Conservation (phyloP, 495 filamentous ascomycete genomes). For the Neurospora sp. region DNA sequence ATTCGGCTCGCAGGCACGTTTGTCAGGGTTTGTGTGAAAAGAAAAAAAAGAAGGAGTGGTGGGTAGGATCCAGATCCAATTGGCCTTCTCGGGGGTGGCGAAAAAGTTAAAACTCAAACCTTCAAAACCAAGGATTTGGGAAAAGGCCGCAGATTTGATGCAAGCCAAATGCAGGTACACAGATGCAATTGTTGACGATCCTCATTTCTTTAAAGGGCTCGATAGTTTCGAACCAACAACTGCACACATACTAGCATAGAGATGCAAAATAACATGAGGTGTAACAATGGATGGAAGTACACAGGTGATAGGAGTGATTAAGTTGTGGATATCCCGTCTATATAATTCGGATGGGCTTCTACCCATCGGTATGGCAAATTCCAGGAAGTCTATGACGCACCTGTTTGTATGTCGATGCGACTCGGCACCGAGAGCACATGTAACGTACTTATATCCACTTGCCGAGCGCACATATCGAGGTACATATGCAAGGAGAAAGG, state of each 20-base stretch:
- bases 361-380: too few species aligned
- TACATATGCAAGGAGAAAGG: background rate
- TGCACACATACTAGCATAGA: too few species aligned
- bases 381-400: background rate
- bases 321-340: too few species aligned
- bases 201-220: background rate
- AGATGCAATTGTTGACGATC: background rate
- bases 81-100: background rate
- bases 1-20: background rate
- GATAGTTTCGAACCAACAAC: too few species aligned
- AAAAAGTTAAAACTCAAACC: background rate
- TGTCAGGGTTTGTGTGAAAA: background rate
- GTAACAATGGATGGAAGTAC: too few species aligned
- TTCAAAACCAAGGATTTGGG: background rate
- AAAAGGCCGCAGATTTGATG: background rate
- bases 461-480: background rate
- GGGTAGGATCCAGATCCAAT: background rate
- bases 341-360: too few species aligned
- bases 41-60: background rate
- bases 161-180: background rate
- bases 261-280: too few species aligned
- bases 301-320: too few species aligned
- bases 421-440: background rate
- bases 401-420: background rate
- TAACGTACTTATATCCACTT: background rate